phyloP scores from a whole-genome alignment of 1,139 yeast species.

The Eremothecium gossypii region DNA sequence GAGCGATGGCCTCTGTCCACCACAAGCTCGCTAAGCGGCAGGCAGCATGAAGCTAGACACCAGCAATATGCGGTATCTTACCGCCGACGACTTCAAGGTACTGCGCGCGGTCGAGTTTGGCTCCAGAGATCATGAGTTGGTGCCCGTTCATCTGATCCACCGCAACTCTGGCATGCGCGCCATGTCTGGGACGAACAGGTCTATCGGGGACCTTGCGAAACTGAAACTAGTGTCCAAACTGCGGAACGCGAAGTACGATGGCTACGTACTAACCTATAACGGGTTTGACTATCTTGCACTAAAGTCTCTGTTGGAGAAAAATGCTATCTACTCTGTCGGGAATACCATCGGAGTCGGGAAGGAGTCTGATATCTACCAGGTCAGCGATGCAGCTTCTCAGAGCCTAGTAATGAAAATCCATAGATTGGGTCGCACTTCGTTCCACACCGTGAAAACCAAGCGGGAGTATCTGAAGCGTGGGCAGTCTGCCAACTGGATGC shows the following conservation, averaged over 20 bases:
- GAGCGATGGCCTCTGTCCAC: too few relatives aligned
- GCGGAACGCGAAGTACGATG: constrained; percentile 86
- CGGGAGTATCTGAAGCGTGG: constrained; percentile 73
- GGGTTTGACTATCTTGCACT: constrained; percentile 91
- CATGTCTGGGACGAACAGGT: constrained; percentile 64
- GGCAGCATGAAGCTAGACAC: constrained; percentile 82
- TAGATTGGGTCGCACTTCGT: constrained; percentile 87
- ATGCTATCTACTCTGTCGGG: constrained; percentile 70
- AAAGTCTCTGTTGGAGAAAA: constrained; percentile 67
- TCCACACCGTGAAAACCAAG: constrained; percentile 83
- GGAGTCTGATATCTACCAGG: constrained; percentile 92
- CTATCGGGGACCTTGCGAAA: constrained; percentile 82
- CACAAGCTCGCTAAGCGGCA: background rate
- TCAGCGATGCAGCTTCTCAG: constrained; percentile 56
- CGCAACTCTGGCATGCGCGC: constrained; percentile 72
- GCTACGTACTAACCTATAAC: constrained; percentile 76
- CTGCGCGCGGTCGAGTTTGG: constrained; percentile 87
- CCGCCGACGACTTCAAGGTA: constrained; percentile 83
- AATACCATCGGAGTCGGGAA: constrained; percentile 93
- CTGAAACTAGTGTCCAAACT: constrained; percentile 65
- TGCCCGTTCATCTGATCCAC: constrained; percentile 78
- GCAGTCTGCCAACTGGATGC: constrained; percentile 74
- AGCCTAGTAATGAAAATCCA: constrained; percentile 79
- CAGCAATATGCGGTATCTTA: constrained; percentile 84
- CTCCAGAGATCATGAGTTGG: constrained; percentile 86